Evolutionary conservation across 2,329 filamentous ascomycete genomes (phyloP).

Genomic region (Aspergillus sp.): DNA sequence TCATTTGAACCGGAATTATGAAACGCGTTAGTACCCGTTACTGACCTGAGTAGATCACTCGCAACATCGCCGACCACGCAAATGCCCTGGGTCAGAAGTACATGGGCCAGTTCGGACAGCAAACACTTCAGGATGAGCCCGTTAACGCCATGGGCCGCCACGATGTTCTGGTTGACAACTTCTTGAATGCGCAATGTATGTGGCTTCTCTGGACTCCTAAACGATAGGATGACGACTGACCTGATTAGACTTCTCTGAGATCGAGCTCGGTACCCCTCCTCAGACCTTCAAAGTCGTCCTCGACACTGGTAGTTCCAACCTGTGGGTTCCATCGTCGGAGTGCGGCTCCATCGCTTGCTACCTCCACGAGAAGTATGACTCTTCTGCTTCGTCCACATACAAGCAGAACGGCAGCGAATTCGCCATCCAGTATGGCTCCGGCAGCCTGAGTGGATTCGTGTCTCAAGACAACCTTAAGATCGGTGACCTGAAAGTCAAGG

Average conservation of each 20-base stretch:
- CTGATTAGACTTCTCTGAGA: constrained; percentile 86
- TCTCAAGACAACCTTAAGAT: constrained; percentile 85
- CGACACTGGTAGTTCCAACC: constrained; percentile 97
- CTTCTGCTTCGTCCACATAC: constrained; percentile 82
- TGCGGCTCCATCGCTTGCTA: constrained; percentile 98
- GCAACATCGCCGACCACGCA: constrained; percentile 78
- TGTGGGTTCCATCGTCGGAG: constrained; percentile 91
- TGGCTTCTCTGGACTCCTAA: not conserved
- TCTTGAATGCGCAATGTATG: constrained; percentile 97
- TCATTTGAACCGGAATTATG: not conserved
- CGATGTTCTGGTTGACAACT: constrained; percentile 90
- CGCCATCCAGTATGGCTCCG: constrained; percentile 93
- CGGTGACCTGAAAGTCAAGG: constrained; percentile 82
- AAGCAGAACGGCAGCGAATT: constrained; percentile 92
- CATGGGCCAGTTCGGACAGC: constrained; percentile 72
- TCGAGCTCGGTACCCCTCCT: constrained; percentile 84
- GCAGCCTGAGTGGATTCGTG: constrained; percentile 88
- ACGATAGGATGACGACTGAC: constrained; percentile 9
- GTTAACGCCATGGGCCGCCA: constrained; percentile 68
- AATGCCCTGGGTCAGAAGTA: constrained; percentile 92
- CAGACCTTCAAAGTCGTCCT: constrained; percentile 98
- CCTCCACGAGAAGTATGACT: constrained; percentile 95
- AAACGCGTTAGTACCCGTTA: constrained; percentile 9
- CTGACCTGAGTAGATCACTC: constrained; percentile 58
- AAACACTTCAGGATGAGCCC: constrained; percentile 76